Percentiles rank a stretch among this genome's conserved stretches.
These are phyloP conservation scores for Neurospora sp. DNA, from an alignment of 495 filamentous ascomycete genomes.

Conservation along the genomic window DNA sequence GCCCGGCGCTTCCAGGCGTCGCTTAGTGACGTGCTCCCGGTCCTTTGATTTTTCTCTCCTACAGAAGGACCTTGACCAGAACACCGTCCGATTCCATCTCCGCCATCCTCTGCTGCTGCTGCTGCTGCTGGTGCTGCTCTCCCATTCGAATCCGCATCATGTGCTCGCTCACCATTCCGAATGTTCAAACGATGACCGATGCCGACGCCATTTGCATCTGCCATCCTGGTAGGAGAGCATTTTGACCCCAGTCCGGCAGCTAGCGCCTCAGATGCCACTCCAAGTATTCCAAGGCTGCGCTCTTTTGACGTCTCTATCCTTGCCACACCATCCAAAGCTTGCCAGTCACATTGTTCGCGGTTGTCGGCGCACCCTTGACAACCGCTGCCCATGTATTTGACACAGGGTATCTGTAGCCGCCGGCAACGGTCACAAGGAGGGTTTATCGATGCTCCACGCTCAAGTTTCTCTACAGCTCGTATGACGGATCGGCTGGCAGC, in stretches of 20 bases:
- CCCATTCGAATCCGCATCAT: background rate
- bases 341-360: constrained; percentile 79
- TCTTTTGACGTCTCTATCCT: constrained; percentile 6
- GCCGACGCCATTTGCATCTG: background rate
- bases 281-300: background rate
- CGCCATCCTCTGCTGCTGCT: background rate
- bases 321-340: too few relatives aligned
- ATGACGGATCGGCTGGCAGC: constrained; percentile 50
- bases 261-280: background rate
- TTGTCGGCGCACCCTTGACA: constrained; percentile 84
- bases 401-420: constrained; percentile 66
- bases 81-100: background rate
- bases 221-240: background rate
- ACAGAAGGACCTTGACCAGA: background rate
- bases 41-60: background rate
- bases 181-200: background rate
- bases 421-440: constrained; percentile 81
- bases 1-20: background rate
- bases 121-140: background rate
- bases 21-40: background rate
- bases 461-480: constrained; percentile 63
- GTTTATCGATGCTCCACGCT: constrained; percentile 58
- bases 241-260: background rate
- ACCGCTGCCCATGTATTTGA: constrained; percentile 68
- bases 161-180: background rate